A percentile compares a stretch with the other conserved stretches of the same genome.
phyloP scores from a whole-genome alignment of 495 filamentous ascomycete genomes.

The Trichoderma reesei region DNA sequence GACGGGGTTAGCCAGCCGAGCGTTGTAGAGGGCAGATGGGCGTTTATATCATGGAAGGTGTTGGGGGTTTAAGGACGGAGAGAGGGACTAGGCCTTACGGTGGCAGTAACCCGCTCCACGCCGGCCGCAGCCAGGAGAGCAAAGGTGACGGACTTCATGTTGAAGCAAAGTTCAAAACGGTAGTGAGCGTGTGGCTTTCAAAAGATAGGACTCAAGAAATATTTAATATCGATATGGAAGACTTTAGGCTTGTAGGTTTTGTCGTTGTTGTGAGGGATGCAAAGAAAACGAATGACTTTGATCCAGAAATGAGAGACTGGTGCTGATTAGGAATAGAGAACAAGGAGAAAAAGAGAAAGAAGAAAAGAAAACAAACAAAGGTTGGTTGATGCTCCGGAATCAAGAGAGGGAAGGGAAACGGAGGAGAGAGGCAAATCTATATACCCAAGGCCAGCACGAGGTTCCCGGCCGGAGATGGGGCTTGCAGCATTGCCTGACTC shows the following conservation, averaged over 20 bases:
- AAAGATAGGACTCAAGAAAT: neutral
- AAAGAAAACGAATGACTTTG: constrained; percentile 22
- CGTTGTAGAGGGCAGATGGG: neutral
- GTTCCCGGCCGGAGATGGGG: neutral
- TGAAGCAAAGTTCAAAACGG: constrained; percentile 19
- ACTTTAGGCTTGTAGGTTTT: constrained; percentile 3
- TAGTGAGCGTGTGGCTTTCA: constrained; percentile 12
- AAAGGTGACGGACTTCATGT: constrained; percentile 40
- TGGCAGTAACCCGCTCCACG: constrained; percentile 47
- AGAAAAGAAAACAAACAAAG: constrained; percentile 12
- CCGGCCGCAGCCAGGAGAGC: constrained; percentile 47
- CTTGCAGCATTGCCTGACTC: no score
- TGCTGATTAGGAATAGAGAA: constrained; percentile 15
- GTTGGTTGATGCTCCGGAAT: neutral
- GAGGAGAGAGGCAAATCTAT: neutral
- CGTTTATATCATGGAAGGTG: no score
- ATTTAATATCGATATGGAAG: constrained; percentile 3
- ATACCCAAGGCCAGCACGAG: neutral
- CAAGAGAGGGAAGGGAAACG: neutral
- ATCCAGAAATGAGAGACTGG: constrained; percentile 14
- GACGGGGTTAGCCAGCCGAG: neutral
- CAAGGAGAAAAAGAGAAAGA: constrained; percentile 18
- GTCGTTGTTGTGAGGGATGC: constrained; percentile 19
- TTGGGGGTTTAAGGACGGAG: constrained; percentile 4
- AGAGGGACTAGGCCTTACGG: constrained; percentile 27